Conservation (phyloP, 768 basidiomycete genomes). For the Naganishia antarctica region DNA sequence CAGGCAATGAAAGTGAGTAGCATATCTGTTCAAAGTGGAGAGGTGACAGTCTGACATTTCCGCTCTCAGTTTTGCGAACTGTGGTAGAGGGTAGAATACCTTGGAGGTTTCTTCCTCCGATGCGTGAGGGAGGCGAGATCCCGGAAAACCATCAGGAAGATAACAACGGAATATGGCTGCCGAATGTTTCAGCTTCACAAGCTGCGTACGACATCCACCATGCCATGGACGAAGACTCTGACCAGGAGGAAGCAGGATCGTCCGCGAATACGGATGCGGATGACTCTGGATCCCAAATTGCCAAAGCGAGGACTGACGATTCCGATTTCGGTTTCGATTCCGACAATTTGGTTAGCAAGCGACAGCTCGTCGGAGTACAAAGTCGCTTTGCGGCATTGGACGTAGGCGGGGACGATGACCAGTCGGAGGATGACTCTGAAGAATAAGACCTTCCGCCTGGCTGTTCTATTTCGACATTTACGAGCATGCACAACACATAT, state of each 20-base stretch:
- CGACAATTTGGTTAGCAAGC: not conserved
- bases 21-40: slow-evolving; percentile 1
- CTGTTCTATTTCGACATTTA: too few species aligned
- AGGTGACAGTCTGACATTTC: slow-evolving; percentile 15
- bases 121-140: slow-evolving; percentile 27
- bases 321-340: too few species aligned
- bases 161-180: slow-evolving; percentile 38
- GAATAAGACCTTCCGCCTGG: slow-evolving; percentile 17
- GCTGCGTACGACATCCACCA: slow-evolving; percentile 34
- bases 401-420: slow-evolving; percentile 31
- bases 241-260: slow-evolving; percentile 45
- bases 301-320: too few species aligned
- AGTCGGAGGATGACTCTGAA: slow-evolving; percentile 30
- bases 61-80: slow-evolving; percentile 63
- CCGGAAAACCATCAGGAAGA: slow-evolving; percentile 19
- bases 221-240: slow-evolving; percentile 35
- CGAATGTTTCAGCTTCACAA: slow-evolving; percentile 59
- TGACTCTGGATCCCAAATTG: slow-evolving; percentile 26
- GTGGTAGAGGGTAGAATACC: slow-evolving; percentile 72
- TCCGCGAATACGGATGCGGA: slow-evolving; percentile 37
- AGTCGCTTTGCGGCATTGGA: slow-evolving; percentile 40
- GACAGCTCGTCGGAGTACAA: slow-evolving; percentile 13
- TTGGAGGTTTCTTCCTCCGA: slow-evolving; percentile 84
- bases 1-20: slow-evolving; percentile 78
- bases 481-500: too few species aligned